These are phyloP conservation scores for Camelina sativa DNA, from an alignment of 345 rosid species.

Conservation along the genomic window DNA sequence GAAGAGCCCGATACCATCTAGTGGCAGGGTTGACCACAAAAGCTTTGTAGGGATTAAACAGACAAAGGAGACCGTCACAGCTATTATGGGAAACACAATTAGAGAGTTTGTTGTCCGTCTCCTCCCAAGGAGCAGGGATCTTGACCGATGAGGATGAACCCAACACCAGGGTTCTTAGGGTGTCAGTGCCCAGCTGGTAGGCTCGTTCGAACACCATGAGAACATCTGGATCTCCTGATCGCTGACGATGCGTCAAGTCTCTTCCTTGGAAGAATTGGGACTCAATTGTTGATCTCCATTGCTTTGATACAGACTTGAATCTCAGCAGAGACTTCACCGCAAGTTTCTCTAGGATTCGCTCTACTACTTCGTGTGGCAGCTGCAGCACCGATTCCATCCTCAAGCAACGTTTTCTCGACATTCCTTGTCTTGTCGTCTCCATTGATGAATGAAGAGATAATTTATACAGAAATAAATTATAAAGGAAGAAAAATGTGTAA, in stretches of 20 bases:
- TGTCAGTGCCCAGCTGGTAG: too few species aligned
- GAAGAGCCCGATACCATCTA: background rate
- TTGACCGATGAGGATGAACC: background rate
- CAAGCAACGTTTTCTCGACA: background rate
- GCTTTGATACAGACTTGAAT: background rate
- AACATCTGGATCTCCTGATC: conserved; percentile 12
- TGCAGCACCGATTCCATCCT: background rate
- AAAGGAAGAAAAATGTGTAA: too few species aligned
- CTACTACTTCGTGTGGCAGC: background rate
- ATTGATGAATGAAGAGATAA: background rate
- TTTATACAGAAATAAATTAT: too few species aligned
- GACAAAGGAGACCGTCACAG: background rate
- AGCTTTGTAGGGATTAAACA: background rate
- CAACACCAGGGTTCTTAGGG: background rate
- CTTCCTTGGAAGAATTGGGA: background rate
- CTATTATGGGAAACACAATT: background rate
- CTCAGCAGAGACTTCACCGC: background rate
- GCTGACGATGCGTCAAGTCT: background rate
- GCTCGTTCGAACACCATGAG: background rate
- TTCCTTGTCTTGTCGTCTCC: background rate
- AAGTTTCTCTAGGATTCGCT: background rate
- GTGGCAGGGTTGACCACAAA: background rate
- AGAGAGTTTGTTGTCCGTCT: too few species aligned
- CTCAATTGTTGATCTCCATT: background rate
- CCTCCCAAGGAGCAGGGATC: background rate